These are phyloP conservation scores for Rhodamnia argentea DNA, from an alignment of 345 rosid species.

Conservation along the genomic window DNA sequence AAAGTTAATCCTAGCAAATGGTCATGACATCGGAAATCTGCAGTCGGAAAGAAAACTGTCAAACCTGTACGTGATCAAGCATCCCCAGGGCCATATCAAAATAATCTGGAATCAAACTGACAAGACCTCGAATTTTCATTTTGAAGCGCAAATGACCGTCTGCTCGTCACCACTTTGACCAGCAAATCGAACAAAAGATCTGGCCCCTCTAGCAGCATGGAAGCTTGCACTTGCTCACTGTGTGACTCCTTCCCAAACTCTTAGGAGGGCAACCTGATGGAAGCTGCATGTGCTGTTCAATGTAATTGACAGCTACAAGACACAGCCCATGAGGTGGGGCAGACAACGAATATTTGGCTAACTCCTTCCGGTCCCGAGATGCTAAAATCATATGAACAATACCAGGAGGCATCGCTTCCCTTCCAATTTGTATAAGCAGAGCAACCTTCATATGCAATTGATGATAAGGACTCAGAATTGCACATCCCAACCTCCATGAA, in stretches of 20 bases:
- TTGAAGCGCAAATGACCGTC: not conserved
- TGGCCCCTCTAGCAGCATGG: conserved; percentile 20
- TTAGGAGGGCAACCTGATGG: conserved; percentile 45
- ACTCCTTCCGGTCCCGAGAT: conserved; percentile 63
- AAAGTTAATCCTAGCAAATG: not conserved
- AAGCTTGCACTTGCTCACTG: conserved; percentile 58
- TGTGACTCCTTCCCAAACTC: conserved; percentile 70
- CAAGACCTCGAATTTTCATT: not conserved
- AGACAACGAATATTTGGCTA: conserved; percentile 57
- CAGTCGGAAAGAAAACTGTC: not conserved
- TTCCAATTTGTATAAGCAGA: conserved; percentile 77
- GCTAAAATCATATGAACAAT: conserved; percentile 56
- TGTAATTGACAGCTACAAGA: conserved; percentile 54
- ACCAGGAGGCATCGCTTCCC: conserved; percentile 63
- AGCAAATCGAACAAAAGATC: not conserved
- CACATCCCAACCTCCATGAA: not conserved
- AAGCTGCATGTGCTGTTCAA: conserved; percentile 51
- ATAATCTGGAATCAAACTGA: not conserved
- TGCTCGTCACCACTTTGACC: not conserved
- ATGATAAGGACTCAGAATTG: not conserved
- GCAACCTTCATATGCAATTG: conserved; percentile 46
- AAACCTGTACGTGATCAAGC: not conserved
- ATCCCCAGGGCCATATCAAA: not conserved
- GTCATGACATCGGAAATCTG: not conserved
- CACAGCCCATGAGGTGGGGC: conserved; percentile 81